Evolutionary conservation across 176 grass and related monocot species (phyloP).

Genomic region (Alopecurus myosuroides): DNA sequence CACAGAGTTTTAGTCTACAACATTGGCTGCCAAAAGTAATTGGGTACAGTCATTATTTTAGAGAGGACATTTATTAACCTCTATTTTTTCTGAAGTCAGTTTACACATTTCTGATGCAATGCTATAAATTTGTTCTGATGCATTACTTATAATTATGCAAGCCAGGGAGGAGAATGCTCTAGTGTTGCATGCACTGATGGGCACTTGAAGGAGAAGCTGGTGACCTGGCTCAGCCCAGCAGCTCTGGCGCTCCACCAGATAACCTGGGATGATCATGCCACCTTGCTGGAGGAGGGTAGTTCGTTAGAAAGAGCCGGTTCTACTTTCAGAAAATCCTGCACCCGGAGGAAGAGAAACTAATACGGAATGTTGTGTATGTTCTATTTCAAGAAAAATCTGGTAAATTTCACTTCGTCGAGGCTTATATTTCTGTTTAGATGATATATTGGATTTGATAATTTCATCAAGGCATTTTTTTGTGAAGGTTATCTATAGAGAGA

Average conservation of each 20-base stretch:
- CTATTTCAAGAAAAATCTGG: constrained; percentile 3
- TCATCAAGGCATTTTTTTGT: too few species aligned
- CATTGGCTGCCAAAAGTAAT: too few species aligned
- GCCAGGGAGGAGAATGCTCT: constrained; percentile 62
- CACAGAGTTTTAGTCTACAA: too few species aligned
- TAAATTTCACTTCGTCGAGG: constrained; percentile 2
- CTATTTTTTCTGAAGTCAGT: too few species aligned
- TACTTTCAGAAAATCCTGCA: constrained; percentile 84
- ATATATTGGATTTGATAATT: too few species aligned
- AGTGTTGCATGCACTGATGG: constrained; percentile 70
- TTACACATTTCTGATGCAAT: too few species aligned
- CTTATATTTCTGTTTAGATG: too few species aligned
- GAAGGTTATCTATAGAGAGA: too few species aligned
- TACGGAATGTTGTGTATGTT: constrained; percentile 58
- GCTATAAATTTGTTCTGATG: too few species aligned
- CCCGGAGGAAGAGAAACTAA: constrained; percentile 66
- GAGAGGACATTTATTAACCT: too few species aligned
- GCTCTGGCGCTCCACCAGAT: constrained; percentile 81
- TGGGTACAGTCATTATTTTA: too few species aligned
- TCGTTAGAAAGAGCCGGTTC: constrained; percentile 30
- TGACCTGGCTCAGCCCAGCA: constrained; percentile 91
- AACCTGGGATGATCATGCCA: constrained; percentile 92
- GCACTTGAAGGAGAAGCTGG: constrained; percentile 95
- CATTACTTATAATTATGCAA: constrained; percentile 24
- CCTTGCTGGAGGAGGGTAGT: constrained; percentile 62